phyloP scores from a whole-genome alignment of 306 rosid genomes.

The Rubus idaeus region DNA sequence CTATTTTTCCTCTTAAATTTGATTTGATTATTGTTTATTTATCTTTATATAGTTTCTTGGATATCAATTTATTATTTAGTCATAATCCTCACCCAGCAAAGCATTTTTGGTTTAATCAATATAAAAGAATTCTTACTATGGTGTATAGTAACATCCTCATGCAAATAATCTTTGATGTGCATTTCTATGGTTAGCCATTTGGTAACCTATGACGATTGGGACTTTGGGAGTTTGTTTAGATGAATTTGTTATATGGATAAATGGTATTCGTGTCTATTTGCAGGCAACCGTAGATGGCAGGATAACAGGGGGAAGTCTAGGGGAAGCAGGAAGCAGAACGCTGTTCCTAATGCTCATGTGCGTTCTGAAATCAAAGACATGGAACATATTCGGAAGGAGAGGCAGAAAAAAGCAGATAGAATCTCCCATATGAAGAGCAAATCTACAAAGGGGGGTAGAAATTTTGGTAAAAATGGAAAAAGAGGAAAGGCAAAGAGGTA shows the following conservation, averaged over 20 bases:
- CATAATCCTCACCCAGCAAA: background rate
- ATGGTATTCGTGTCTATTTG: conserved; percentile 12
- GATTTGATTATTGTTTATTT: background rate
- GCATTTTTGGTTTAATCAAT: background rate
- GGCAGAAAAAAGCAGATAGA: conserved; percentile 64
- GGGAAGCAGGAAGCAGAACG: conserved; percentile 50
- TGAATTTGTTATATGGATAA: background rate
- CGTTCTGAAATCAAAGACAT: conserved; percentile 79
- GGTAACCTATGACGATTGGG: background rate
- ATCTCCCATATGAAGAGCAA: conserved; percentile 54
- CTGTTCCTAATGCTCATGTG: conserved; percentile 65
- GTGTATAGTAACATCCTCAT: background rate
- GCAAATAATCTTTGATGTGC: background rate
- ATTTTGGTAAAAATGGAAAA: conserved; percentile 52
- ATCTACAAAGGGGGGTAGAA: conserved; percentile 59
- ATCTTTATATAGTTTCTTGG: background rate
- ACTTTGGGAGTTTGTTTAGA: conserved; percentile 1
- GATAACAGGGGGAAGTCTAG: conserved; percentile 38
- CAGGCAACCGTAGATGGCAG: conserved; percentile 41
- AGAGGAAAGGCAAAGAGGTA: conserved; percentile 44
- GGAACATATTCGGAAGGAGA: conserved; percentile 81
- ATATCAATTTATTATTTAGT: background rate
- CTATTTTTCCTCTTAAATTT: background rate
- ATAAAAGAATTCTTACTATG: background rate
- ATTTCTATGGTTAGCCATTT: background rate